phyloP scores from a whole-genome alignment of 345 rosid species.

The Salix exigua region DNA sequence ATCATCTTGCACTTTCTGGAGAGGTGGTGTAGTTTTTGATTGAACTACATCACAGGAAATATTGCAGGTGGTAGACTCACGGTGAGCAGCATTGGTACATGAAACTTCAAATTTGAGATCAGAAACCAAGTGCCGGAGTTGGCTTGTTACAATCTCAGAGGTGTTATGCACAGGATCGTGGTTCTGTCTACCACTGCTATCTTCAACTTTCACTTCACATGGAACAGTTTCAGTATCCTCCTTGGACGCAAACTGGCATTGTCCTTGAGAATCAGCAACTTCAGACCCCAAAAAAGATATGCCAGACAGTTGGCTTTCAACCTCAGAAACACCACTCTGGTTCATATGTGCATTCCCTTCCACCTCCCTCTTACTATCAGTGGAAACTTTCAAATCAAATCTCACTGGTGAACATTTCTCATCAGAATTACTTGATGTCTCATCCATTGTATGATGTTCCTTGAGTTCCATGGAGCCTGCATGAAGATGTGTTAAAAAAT shows the following conservation, averaged over 20 bases:
- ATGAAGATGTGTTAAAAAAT: constrained; percentile 6
- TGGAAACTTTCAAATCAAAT: constrained; percentile 28
- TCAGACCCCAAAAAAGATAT: neutral
- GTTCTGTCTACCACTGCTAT: neutral
- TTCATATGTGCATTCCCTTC: neutral
- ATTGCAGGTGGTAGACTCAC: neutral
- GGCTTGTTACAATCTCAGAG: neutral
- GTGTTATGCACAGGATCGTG: neutral
- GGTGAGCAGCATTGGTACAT: neutral
- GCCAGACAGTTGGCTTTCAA: neutral
- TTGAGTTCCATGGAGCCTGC: constrained; percentile 31
- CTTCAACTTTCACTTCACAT: constrained; percentile 8
- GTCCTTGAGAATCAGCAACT: neutral
- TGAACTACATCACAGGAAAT: neutral
- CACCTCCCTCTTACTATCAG: neutral
- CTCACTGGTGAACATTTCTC: neutral
- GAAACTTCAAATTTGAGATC: neutral
- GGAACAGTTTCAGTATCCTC: neutral
- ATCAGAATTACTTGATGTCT: constrained; percentile 6
- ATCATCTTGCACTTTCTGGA: neutral
- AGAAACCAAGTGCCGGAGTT: constrained; percentile 8
- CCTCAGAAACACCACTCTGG: neutral
- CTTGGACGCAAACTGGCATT: neutral
- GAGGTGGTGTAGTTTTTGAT: neutral
- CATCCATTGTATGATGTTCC: constrained; percentile 19